Evolutionary conservation across 352 stramenopile genomes (phyloP), one percentile per base, ranked within the genome.

Genomic region (Phytophthora cajani): DNA sequence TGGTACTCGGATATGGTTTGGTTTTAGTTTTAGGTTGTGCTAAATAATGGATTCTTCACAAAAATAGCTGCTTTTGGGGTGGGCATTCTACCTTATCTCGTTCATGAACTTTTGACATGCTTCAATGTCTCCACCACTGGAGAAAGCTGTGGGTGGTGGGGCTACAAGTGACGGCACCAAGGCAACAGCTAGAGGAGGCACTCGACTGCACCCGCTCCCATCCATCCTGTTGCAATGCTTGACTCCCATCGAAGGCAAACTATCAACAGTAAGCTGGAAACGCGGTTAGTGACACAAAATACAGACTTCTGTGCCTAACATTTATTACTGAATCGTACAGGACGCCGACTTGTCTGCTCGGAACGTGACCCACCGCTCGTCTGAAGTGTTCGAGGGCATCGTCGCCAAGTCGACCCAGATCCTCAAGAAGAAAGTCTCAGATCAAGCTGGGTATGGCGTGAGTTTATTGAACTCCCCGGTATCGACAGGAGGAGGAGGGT

Each of bases 301-400:
- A 5, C 4, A 44, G 16, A 33, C 6, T 7, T 33, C 30, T 33
- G 30, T 44, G 38, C 17, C 38, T 44, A 17, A n/a, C 38, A 9
- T 9, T 46, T 10, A 21, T 61, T 42, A 0, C 27, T 58, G 50
- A 21, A 42, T 25, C 56, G 27, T 32, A 21, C 32, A 88, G 80
- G 78, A 86, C 57, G 78, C 78, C 3, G 71, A 86, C 32, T 76
- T 83, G 27, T 86, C 80, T 21, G 80, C 80, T 50, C 70, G 80
- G 60, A 81, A 85, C 52, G 63, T 86, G 17, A 64, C 60, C 6
- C 80, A 88, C 53, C 80, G 78, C 32, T 71, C 68, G 7, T 56
- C 55, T 7, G 47, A 72, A 30, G 58, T 62, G 38, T 88, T 88
- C 25, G 50, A 81, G 27, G 67, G 78, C 27, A 66, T 80, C 10